Base-by-base conservation (phyloP, 176 grass and related monocot species). In the Musa acuminata region DNA sequence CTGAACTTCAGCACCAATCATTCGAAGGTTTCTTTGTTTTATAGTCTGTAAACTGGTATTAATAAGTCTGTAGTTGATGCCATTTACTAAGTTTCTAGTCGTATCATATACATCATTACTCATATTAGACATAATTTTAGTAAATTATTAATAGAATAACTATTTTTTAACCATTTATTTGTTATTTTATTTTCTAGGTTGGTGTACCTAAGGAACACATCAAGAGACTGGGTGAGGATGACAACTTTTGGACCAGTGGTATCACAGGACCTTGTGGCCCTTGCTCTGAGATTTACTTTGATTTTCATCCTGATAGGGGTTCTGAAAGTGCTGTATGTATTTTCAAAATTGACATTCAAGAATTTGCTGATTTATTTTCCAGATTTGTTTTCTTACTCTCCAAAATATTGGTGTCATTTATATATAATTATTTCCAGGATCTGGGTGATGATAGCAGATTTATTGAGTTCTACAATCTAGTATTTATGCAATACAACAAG, bases 401-500 rank as follows among this genome's bases (percentile, higher is more conserved):
- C 78, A 78, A 87, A 72, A 76, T 78, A 80, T 75, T 81, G 87
- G 80, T 92, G 78, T 89, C 92, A 83, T 92, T 78, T 75, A 86
- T 82, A 72, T 83, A 80, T 91, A 91, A 81, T 85, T 91, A 57
- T 86, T 53, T 93, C 80, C 88, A 98, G 94, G 87, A 98, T 91
- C 87, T 98, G 67, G 83, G 84, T 26, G 90, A 98, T 81, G 94
- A 93, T 73, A 89, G 84, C 74, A 82, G 94, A 82, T 98, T 98
- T 79, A 91, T 98, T 53, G 94, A 98, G 82, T 93, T 98, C 75
- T 98, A 98, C 76, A 98, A 98, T 83, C 94, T 98, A 78, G 94
- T 98, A 65, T 98, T 98, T 80, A 98, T 98, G 94, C 94, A 98
- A 98, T 98, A 93, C 75, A 98, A 98, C 75, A 98, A 91, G 88